Conservation (phyloP, 1,284 basidiomycete species). For the Irpex sp. region DNA sequence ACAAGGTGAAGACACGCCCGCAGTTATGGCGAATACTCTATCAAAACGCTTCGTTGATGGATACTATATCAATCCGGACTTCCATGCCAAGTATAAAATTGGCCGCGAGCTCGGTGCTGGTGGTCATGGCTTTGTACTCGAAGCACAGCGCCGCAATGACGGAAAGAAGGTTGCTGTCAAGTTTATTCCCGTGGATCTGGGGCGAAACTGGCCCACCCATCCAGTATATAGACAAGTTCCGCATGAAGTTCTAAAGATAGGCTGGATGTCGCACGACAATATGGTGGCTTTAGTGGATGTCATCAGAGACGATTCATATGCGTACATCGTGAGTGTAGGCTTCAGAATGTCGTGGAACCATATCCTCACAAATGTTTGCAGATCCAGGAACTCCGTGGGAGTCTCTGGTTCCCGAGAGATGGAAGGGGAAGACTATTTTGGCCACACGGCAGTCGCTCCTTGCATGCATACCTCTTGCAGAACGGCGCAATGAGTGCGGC, state of each 20-base stretch:
- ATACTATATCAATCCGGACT: background rate
- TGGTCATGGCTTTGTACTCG: background rate
- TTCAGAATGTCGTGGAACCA: background rate
- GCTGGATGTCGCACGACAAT: background rate
- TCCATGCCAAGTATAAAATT: background rate
- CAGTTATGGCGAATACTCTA: background rate
- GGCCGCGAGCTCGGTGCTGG: background rate
- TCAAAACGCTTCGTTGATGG: background rate
- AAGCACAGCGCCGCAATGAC: background rate
- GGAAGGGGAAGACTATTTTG: background rate
- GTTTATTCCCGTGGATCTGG: background rate
- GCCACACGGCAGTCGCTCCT: background rate
- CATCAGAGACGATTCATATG: background rate
- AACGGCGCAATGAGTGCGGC: background rate
- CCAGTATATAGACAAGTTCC: background rate
- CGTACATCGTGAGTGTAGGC: background rate
- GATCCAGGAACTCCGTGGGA: background rate
- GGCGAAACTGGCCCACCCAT: background rate
- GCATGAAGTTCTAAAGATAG: background rate
- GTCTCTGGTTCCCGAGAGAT: background rate
- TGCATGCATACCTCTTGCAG: background rate
- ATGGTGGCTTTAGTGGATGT: background rate
- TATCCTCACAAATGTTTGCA: background rate
- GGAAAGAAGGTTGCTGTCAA: background rate
- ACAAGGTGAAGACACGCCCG: too few relatives aligned